Conservation (phyloP, 352 stramenopile species). For the Aphanomyces stellatus region DNA sequence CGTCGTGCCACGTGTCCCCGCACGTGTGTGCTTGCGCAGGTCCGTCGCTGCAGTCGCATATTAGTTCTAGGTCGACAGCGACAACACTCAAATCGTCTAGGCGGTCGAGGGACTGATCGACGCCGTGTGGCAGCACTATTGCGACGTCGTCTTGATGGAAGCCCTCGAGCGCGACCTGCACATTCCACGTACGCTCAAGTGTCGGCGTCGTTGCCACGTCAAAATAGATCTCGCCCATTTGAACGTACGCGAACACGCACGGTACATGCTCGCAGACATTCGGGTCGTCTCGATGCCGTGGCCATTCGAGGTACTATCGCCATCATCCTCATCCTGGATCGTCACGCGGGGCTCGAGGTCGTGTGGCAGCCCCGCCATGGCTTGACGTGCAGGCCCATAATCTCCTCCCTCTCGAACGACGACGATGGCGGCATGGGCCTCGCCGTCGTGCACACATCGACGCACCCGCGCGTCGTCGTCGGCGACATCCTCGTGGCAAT, state of each 20-base stretch:
- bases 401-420: background rate
- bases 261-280: background rate
- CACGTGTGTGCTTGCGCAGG: no score
- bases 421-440: no score
- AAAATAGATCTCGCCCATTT: background rate
- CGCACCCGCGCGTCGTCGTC: background rate
- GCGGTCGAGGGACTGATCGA: background rate
- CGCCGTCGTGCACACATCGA: background rate
- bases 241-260: background rate
- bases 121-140: background rate
- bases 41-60: no score
- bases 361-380: background rate
- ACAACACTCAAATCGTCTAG: no score
- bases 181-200: constrained; percentile 1
- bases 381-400: background rate
- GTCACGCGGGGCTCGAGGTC: background rate
- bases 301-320: background rate
- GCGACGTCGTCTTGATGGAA: background rate
- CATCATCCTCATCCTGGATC: background rate
- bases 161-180: background rate
- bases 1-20: no score
- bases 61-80: no score
- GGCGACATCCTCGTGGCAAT: constrained; percentile 4
- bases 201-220: no score
- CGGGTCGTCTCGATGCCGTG: background rate